Evolutionary conservation across 371 early-diverging fungal genomes (phyloP), one percentile per base, ranked within the genome.

Genomic region (Mucor piriformis): DNA sequence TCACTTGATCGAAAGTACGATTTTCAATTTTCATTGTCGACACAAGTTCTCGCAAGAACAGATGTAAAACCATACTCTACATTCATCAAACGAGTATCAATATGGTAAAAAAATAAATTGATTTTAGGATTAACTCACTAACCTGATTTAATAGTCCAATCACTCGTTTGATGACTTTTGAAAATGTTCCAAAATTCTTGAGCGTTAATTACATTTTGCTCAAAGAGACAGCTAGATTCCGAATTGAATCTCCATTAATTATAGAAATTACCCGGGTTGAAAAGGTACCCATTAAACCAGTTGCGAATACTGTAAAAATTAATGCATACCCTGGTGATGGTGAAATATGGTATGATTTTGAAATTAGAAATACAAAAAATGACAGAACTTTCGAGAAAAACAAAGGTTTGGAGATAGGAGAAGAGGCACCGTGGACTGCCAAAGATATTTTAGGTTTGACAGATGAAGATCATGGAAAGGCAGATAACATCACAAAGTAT

Each of bases 41-140:
- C 70, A 0, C 55, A 69, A 37, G 64, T 70, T 18, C 40, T 62
- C 10, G 34, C 73, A 6, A 54, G 79, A 6, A 24, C 43, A n/a
- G 74, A 80, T 43, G 76, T 76, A 4, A 77, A 76, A 27, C 83
- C 83, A 0, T 81, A 70, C 34, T 70, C 56, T 3, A 71, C 81
- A 0, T 83, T 83, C 52, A 68, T 70, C n/a, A 74, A 79, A 42
- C 71, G 72, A 40, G 46, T 73, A 0, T 70, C 79, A 16, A 63
- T 80, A 8, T 65, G 76, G 79, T 78, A 78, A 59, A 32, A 3
- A 18, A 33, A 3, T n/a, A 50, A 24, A 51, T 2, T 20, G 2
- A 37, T 3, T 18, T 23, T 16, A 29, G 35, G 32, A 27, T 13
- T 13, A 40, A 37, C 23, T 25, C 23, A 42, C 43, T 34, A 32